Conservation (phyloP, 179 eudicot genomes). For the Carnegiea gigantea region DNA sequence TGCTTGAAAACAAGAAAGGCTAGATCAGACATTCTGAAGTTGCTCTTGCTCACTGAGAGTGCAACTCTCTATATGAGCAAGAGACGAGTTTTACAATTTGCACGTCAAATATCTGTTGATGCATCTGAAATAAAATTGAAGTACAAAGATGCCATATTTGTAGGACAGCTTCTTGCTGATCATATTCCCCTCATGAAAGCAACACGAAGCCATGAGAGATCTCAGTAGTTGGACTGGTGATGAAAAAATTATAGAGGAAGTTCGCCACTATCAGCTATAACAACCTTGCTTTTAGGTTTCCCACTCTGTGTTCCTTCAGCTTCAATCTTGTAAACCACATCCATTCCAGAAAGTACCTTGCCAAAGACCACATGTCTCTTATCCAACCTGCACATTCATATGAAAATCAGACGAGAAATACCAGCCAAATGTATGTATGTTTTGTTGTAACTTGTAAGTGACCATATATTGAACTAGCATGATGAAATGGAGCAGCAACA, state of each 20-base stretch:
- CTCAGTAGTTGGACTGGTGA: neutral
- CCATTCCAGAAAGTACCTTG: conserved; percentile 96
- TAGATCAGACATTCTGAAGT: neutral
- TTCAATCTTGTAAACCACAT: conserved; percentile 90
- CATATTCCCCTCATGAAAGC: neutral
- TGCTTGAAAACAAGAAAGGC: neutral
- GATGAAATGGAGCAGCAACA: too few species aligned
- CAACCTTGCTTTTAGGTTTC: conserved; percentile 79
- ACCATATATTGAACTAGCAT: too few species aligned
- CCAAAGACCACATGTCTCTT: conserved; percentile 96
- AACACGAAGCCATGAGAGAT: neutral
- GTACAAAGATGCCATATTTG: neutral
- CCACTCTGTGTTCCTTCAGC: conserved; percentile 92
- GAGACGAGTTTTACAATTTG: neutral
- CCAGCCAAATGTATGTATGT: too few species aligned
- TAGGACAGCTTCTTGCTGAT: neutral
- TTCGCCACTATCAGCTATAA: conserved; percentile 85
- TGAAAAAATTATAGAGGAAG: conserved; percentile 55
- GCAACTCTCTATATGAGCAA: neutral
- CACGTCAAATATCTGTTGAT: neutral
- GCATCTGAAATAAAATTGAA: too few species aligned
- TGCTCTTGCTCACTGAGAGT: neutral
- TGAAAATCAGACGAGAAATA: neutral
- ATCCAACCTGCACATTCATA: conserved; percentile 72
- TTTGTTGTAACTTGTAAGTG: too few species aligned